phyloP scores from a whole-genome alignment of 192 early-diverging fungal species.

The Backusella mclennaniae region DNA sequence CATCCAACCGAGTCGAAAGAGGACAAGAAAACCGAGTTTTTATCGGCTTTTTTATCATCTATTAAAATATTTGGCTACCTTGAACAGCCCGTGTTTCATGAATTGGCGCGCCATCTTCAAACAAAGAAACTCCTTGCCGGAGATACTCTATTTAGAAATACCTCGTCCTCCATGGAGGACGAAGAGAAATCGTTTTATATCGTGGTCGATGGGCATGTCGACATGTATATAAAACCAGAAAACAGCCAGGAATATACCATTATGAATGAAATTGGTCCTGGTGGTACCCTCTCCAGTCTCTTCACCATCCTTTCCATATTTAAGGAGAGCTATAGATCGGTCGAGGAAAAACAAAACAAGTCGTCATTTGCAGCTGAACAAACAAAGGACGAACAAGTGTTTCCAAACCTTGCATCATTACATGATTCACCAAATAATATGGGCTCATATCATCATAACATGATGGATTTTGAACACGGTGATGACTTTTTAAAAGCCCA shows the following conservation, averaged over 20 bases:
- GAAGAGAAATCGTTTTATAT: constrained; percentile 86
- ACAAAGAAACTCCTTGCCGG: constrained; percentile 70
- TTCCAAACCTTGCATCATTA: not conserved
- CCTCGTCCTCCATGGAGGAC: constrained; percentile 33
- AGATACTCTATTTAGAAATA: constrained; percentile 65
- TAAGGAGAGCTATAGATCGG: constrained; percentile 64
- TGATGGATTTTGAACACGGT: not conserved
- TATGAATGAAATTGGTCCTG: constrained; percentile 86
- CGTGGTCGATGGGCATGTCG: constrained; percentile 95
- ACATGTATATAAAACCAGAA: constrained; percentile 75
- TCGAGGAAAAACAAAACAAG: constrained; percentile 32
- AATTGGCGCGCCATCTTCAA: constrained; percentile 88
- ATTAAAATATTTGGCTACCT: constrained; percentile 98
- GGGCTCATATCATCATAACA: constrained; percentile 12
- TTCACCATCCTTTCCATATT: constrained; percentile 92
- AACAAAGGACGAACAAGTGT: not conserved
- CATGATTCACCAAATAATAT: not conserved
- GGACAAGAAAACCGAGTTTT: constrained; percentile 41
- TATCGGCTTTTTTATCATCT: constrained; percentile 77
- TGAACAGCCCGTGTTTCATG: constrained; percentile 94
- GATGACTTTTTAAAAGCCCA: not conserved
- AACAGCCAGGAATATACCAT: constrained; percentile 56
- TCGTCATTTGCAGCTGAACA: not conserved
- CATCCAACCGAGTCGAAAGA: constrained; percentile 61
- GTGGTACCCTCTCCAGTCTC: constrained; percentile 87